A percentile compares a stretch with the other conserved stretches of the same genome.
Conservation (phyloP, 352 stramenopile species). For the Blastocystis sp. region DNA sequence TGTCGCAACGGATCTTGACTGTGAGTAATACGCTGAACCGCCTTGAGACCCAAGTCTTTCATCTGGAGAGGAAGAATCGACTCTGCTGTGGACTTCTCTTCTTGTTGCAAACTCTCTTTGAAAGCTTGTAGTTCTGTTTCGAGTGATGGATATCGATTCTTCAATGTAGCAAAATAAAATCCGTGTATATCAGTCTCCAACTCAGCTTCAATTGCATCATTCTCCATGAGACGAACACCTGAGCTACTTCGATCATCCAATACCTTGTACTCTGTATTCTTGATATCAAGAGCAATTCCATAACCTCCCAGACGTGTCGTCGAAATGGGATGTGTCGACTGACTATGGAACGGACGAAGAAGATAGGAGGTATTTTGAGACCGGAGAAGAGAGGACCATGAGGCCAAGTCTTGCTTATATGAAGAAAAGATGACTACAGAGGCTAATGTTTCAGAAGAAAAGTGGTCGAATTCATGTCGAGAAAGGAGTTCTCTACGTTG, state of each 20-base stretch:
- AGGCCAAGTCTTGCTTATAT: neutral
- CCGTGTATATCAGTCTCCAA: constrained; percentile 63
- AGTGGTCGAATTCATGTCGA: neutral
- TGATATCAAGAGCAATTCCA: constrained; percentile 86
- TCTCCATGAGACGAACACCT: constrained; percentile 29
- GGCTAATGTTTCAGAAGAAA: neutral
- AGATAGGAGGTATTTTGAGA: neutral
- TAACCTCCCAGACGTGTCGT: constrained; percentile 83
- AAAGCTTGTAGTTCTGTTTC: constrained; percentile 69
- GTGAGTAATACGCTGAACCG: constrained; percentile 76
- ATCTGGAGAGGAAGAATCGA: constrained; percentile 75
- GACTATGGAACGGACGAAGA: constrained; percentile 29
- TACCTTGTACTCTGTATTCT: constrained; percentile 94
- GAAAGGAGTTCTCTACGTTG: neutral
- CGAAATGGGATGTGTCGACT: neutral
- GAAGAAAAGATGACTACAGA: constrained; percentile 7
- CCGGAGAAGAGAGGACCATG: neutral
- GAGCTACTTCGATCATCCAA: constrained; percentile 80
- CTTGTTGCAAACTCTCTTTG: neutral
- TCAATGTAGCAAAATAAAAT: constrained; percentile 71
- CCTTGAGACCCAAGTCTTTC: constrained; percentile 81
- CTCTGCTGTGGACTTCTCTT: constrained; percentile 72
- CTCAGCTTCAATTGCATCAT: constrained; percentile 23
- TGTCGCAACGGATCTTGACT: constrained; percentile 78
- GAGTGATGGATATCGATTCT: constrained; percentile 68